phyloP scores from a whole-genome alignment of 345 rosid species.

The Eucalyptus microcorys region DNA sequence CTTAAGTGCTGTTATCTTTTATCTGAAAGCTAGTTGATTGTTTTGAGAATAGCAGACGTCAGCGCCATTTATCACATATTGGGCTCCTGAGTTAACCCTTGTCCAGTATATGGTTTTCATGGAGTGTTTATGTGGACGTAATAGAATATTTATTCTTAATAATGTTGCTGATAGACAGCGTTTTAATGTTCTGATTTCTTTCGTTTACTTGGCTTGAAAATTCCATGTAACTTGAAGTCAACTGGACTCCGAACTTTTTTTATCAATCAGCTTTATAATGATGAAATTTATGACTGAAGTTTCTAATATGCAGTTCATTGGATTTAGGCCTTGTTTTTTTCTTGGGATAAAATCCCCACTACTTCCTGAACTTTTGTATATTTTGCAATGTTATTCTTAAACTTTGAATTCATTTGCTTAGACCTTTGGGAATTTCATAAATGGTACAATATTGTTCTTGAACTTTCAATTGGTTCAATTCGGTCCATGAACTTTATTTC shows the following conservation, averaged over 20 bases:
- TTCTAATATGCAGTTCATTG: background rate
- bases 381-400: background rate
- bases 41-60: background rate
- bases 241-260: background rate
- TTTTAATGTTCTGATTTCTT: background rate
- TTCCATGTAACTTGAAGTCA: background rate
- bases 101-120: background rate
- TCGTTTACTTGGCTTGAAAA: background rate
- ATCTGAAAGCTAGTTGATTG: background rate
- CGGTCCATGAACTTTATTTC: background rate
- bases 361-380: background rate
- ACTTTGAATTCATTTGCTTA: background rate
- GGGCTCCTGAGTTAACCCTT: background rate
- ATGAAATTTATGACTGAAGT: background rate
- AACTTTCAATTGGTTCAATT: background rate
- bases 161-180: background rate
- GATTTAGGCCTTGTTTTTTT: background rate
- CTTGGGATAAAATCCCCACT: background rate
- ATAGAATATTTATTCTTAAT: background rate
- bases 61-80: background rate
- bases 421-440: background rate
- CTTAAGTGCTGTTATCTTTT: background rate
- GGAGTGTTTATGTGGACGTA: background rate
- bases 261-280: background rate
- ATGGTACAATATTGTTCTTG: background rate